A percentile compares a stretch with the other conserved stretches of the same genome.
These are phyloP conservation scores for Cryptosporidium felis DNA, from an alignment of 169 alveolate genomes.

Conservation along the genomic window DNA sequence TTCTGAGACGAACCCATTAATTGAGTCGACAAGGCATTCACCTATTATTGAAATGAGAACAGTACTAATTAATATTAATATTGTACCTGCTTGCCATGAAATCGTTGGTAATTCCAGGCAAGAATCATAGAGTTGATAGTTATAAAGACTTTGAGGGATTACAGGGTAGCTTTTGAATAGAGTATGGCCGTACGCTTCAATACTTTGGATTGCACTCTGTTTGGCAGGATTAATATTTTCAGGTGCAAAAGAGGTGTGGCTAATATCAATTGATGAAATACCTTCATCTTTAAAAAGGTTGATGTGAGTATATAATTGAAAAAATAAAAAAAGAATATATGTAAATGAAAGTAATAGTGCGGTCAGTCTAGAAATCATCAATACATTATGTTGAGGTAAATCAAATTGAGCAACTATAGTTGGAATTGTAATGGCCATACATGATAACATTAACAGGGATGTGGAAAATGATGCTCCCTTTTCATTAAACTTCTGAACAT, in stretches of 20 bases:
- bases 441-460: conserved; percentile 80
- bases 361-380: conserved; percentile 82
- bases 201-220: neutral
- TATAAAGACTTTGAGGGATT: conserved; percentile 1
- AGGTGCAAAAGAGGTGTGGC: neutral
- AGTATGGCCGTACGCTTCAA: neutral
- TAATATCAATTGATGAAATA: conserved; percentile 51
- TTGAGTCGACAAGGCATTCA: conserved; percentile 79
- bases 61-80: conserved; percentile 72
- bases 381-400: conserved; percentile 55
- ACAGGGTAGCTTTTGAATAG: neutral
- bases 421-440: conserved; percentile 83
- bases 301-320: conserved; percentile 83
- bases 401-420: conserved; percentile 76
- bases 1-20: conserved; percentile 79
- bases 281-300: conserved; percentile 79
- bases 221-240: neutral
- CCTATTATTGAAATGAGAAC: conserved; percentile 73
- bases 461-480: conserved; percentile 86
- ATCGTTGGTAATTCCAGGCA: conserved; percentile 75
- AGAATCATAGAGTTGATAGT: conserved; percentile 14
- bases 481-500: conserved; percentile 84
- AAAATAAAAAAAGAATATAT: conserved; percentile 80
- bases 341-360: conserved; percentile 80
- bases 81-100: conserved; percentile 74